Base-by-base conservation (phyloP, 108 stramenopile genomes). In the Skeletonema grethae region DNA sequence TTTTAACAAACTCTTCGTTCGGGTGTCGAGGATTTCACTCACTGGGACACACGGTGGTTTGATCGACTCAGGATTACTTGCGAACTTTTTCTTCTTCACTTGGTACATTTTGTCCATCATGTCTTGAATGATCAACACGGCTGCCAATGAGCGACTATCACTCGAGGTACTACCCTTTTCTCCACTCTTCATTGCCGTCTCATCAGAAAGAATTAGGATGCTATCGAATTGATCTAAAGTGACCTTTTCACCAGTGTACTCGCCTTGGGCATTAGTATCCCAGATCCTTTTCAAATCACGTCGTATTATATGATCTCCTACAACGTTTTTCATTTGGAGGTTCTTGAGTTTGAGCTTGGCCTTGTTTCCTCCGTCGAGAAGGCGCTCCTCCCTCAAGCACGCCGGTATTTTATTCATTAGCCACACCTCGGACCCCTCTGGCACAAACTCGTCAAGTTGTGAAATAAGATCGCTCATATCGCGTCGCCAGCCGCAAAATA, bases 21-120 rank as follows among this genome's bases (percentile, higher is more conserved):
- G 53, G 39, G 72, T 71, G 45, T 84, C 83, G n/a, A 84, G 64
- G 41, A 84, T 84, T 59, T 84, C 83, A 53, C 67, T 60, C 24
- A 84, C 69, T 15, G 79, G 73, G 22, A 16, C 57, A 6, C 46
- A 48, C 5, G 46, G 46, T 48, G n/a, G 16, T 20, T 34, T 32
- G 5, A 31, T 6, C 30, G 12, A 1, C 16, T n/a, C 31, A 7
- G 18, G 15, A 12, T 11, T 31, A 11, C 18, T 16, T 4, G 22
- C 72, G 20, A 28, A 29, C 35, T n/a, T n/a, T n/a, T 50, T 66
- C 24, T 72, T 18, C 46, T 59, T 46, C 43, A 18, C 5, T 13
- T 58, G 6, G 16, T 12, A 64, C 24, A 64, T 64, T 39, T 64
- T 15, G 4, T 50, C 45, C 48, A 50, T 43, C 25, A 64, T 29